Percentiles rank a stretch among this genome's conserved stretches.
phyloP scores from a whole-genome alignment of 768 basidiomycete species.

The Plicaturopsis crispa region DNA sequence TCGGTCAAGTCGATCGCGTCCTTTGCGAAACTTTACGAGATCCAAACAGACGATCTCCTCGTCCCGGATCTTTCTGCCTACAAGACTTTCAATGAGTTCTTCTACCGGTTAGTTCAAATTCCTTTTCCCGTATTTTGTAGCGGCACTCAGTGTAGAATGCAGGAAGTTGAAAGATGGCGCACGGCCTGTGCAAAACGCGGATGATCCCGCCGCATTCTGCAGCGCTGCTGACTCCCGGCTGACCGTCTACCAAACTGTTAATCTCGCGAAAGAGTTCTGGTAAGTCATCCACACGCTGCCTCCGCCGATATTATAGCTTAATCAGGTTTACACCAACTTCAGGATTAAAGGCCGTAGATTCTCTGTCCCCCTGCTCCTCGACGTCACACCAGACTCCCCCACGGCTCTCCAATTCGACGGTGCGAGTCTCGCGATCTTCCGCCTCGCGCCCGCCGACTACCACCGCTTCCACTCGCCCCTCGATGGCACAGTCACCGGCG shows the following conservation, averaged over 20 bases:
- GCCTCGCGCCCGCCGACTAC: constrained; percentile 77
- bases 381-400: constrained; percentile 34
- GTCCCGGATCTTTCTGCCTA: constrained; percentile 58
- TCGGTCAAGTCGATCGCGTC: constrained; percentile 45
- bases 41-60: constrained; percentile 53
- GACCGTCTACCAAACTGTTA: constrained; percentile 55
- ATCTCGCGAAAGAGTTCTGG: constrained; percentile 65
- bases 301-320: background rate
- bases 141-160: too few relatives aligned
- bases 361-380: constrained; percentile 53
- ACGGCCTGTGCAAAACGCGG: constrained; percentile 50
- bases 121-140: background rate
- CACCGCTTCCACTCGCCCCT: constrained; percentile 75
- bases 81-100: constrained; percentile 73
- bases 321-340: background rate
- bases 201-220: constrained; percentile 45
- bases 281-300: constrained; percentile 14
- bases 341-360: constrained; percentile 71
- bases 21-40: constrained; percentile 47
- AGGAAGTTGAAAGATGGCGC: constrained; percentile 51
- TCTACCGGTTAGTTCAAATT: constrained; percentile 35
- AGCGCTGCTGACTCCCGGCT: constrained; percentile 70
- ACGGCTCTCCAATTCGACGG: constrained; percentile 31
- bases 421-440: constrained; percentile 55
- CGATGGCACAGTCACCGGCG: constrained; percentile 42